Evolutionary conservation across 2,329 filamentous ascomycete species (phyloP), one percentile per base, ranked within the genome.

Genomic region (Keithomyces neogunnii): DNA sequence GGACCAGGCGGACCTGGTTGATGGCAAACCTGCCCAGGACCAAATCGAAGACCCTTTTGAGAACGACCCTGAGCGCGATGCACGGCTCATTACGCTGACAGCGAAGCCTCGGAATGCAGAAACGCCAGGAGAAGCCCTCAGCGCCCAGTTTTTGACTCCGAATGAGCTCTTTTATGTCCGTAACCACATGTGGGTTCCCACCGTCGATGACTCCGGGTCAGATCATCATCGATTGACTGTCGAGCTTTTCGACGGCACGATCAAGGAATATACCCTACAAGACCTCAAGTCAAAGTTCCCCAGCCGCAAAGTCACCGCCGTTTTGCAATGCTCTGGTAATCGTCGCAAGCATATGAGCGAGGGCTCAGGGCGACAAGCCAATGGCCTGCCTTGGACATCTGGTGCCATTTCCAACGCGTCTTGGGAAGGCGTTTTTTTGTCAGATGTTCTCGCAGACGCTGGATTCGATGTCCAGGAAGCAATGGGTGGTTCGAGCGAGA

Each of bases 111-210:
- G 79, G 55, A 85, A 85, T 60, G 81, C 81, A 2, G 81, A 85
- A 59, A 80, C 80, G 0, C 80, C 81, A 0, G 64, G 62, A 0
- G 67, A 70, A 3, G 70, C 70, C 35, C 70, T 84, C 30, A 66
- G 66, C 19, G 65, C 68, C 10, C 64, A 71, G 2, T 84, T 81
- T 58, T 65, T 77, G 38, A 84, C 80, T 0, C 76, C 76, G 3
- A 77, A 75, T 42, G 68, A 73, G 32, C 66, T 80, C 1, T 82
- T 82, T 62, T 83, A 81, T 59, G 74, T 82, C 11, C 74, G 80
- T 26, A 81, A 84, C 57, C 80, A 84, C 64, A 80, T 84, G 69
- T 84, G 80, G 81, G 80, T 83, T 40, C 80, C 80, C 1, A 64
- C 66, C 5, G 62, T 78, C 1, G 59, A 65, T 3, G 56, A 62